Base-by-base conservation (phyloP, 1,284 basidiomycete species). In the Pholiota adiposa region DNA sequence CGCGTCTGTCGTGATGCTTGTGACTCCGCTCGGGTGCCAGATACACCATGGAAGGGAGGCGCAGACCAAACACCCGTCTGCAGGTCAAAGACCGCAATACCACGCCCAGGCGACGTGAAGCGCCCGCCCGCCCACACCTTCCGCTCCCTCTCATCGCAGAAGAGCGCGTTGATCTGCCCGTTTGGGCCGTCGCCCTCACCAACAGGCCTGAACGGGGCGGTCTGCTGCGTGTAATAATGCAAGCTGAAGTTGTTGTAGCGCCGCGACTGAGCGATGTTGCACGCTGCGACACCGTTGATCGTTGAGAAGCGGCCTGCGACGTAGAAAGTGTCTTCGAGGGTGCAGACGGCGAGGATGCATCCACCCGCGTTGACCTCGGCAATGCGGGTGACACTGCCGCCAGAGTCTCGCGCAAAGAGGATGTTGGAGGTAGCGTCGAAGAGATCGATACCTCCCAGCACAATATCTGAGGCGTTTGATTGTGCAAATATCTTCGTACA, bases 51-150 rank as follows among this genome's bases (percentile, higher is more conserved):
- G 73, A 98, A 97, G 16, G 90, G 88, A n/a, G 94, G 82, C 11
- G 87, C 76, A 5, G 85, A 82, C 94, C 94, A 97, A 4, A 84
- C 80, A 19, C 75, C 76, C 4, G 85, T 78, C 40, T 83, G 79
- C 38, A 81, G 72, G 67, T 92, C 87, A 89, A 91, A 98, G 27
- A 91, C 75, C 9, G 93, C 94, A 44, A 98, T 89, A 25, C 90
- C 86, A 21, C 85, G 83, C 8, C 81, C 82, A 4, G 87, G 87
- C 9, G 85, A 86, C 3, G 83, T 82, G 75, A 98, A 98, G 25
- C 76, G 78, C 25, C 97, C 97, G 29, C 95, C 94, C 18, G 84
- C 89, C 90, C 96, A 97, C 49, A 99, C 77, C 65, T 88, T 86
- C 63, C 81, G 79, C 61, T 86, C 81, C 51, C 80, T 77, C 12